Percentiles rank a stretch among this genome's conserved stretches.
Evolutionary conservation across 2,329 filamentous ascomycete genomes (phyloP).

Genomic region (Leptographium lundbergii): DNA sequence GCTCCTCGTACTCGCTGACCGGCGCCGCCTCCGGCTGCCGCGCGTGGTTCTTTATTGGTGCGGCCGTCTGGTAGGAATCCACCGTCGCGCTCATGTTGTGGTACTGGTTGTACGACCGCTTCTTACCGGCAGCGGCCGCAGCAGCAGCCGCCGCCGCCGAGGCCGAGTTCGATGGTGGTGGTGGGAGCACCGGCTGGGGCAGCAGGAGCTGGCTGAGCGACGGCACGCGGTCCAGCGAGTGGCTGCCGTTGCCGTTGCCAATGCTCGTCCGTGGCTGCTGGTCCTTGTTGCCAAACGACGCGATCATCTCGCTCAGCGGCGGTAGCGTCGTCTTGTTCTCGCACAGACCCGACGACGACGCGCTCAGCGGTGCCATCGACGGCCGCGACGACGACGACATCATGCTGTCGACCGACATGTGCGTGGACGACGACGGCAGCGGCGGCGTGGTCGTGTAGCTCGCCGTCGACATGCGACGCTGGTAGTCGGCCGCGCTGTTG

Average conservation of each 20-base stretch:
- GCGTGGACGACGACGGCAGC: background rate
- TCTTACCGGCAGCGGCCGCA: slow-evolving; percentile 4
- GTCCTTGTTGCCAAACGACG: slow-evolving; percentile 6
- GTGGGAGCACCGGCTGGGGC: slow-evolving; percentile 4
- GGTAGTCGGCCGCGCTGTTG: slow-evolving; percentile 4
- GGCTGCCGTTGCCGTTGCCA: background rate
- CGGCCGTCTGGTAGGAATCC: slow-evolving; percentile 3
- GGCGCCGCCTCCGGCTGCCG: slow-evolving; percentile 5
- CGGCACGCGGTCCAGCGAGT: slow-evolving; percentile 8
- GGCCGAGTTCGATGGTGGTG: background rate
- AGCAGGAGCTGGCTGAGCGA: slow-evolving; percentile 11
- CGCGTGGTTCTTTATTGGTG: slow-evolving; percentile 11
- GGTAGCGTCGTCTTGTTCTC: slow-evolving; percentile 11
- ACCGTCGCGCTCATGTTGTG: slow-evolving; percentile 5
- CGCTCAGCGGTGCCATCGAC: slow-evolving; percentile 1
- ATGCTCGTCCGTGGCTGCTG: background rate
- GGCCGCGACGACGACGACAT: background rate
- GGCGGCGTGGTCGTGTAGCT: slow-evolving; percentile 5
- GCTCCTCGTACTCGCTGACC: slow-evolving; percentile 4
- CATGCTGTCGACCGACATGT: slow-evolving; percentile 3
- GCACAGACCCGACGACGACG: background rate
- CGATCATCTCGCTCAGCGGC: slow-evolving; percentile 12
- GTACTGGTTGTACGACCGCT: slow-evolving; percentile 12
- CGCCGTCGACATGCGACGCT: slow-evolving; percentile 5
- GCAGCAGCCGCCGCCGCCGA: background rate